Conservation (phyloP, 148 eudicot genomes). For the Limonium bicolor region DNA sequence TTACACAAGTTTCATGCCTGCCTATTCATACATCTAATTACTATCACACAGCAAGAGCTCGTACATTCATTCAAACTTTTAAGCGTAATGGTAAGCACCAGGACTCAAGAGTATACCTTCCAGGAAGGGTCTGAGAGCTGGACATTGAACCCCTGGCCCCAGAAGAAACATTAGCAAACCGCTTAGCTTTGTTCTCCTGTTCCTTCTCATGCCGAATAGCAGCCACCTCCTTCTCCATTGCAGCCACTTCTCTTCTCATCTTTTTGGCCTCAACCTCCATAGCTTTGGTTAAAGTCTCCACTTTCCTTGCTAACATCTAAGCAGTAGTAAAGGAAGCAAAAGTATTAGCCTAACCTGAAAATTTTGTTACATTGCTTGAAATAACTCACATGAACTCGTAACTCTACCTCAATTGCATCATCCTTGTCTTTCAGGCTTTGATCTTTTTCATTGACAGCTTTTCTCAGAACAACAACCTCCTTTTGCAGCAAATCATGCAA, state of each 20-base stretch:
- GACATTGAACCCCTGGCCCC: slow-evolving; percentile 42
- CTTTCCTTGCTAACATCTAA: slow-evolving; percentile 93
- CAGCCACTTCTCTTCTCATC: slow-evolving; percentile 98
- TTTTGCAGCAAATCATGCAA: slow-evolving; percentile 86
- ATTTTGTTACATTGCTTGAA: too few relatives aligned
- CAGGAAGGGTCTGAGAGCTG: slow-evolving; percentile 68
- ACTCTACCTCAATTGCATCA: slow-evolving; percentile 97
- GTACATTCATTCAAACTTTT: too few relatives aligned
- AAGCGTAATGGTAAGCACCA: too few relatives aligned
- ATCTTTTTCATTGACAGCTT: slow-evolving; percentile 86
- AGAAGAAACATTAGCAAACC: slow-evolving; percentile 29
- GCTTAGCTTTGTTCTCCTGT: slow-evolving; percentile 72
- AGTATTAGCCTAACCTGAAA: slow-evolving; percentile 62
- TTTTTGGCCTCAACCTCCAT: slow-evolving; percentile 99
- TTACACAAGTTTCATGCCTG: too few relatives aligned
- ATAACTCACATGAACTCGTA: too few relatives aligned
- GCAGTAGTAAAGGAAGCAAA: slow-evolving; percentile 1
- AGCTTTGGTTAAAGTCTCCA: slow-evolving; percentile 92
- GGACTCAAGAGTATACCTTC: slow-evolving; percentile 47
- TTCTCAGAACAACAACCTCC: slow-evolving; percentile 83
- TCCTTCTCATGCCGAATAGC: slow-evolving; percentile 94
- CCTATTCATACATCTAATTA: too few relatives aligned
- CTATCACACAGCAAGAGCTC: too few relatives aligned
- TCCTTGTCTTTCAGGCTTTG: slow-evolving; percentile 98
- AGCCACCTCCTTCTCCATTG: slow-evolving; percentile 99